These are phyloP conservation scores for Ophiostoma sp. DNA, from an alignment of 2,329 filamentous ascomycete genomes.

Conservation along the genomic window DNA sequence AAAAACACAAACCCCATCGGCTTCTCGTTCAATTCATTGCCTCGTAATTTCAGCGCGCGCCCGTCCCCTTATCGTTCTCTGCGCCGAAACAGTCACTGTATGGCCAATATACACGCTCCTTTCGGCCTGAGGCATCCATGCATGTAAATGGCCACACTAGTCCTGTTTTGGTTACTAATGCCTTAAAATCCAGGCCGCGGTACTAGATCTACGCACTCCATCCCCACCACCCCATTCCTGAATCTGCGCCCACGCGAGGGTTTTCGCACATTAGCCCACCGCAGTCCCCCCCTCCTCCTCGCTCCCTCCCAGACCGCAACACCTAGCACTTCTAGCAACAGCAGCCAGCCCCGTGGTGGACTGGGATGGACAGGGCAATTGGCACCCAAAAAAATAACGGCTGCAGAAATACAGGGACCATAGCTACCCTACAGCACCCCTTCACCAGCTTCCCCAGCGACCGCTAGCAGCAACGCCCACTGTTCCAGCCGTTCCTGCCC, in stretches of 20 bases:
- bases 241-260: constrained; percentile 28
- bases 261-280: constrained; percentile 26
- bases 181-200: constrained; percentile 29
- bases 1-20: neutral
- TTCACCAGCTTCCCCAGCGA: neutral
- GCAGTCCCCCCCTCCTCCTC: constrained; percentile 16
- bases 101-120: constrained; percentile 8
- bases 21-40: neutral
- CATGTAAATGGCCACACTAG: constrained; percentile 13
- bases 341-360: neutral
- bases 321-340: neutral
- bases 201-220: constrained; percentile 32
- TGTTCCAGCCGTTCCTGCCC: neutral
- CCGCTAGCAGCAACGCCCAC: neutral
- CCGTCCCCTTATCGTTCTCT: neutral
- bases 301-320: neutral
- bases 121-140: constrained; percentile 30
- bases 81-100: constrained; percentile 20
- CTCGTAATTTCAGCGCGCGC: neutral
- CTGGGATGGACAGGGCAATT: neutral
- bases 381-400: neutral
- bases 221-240: constrained; percentile 26
- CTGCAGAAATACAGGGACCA: constrained; percentile 4
- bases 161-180: constrained; percentile 23
- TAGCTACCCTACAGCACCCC: constrained; percentile 2